phyloP scores from a whole-genome alignment of 352 stramenopile species.

The Albugo laibachii region DNA sequence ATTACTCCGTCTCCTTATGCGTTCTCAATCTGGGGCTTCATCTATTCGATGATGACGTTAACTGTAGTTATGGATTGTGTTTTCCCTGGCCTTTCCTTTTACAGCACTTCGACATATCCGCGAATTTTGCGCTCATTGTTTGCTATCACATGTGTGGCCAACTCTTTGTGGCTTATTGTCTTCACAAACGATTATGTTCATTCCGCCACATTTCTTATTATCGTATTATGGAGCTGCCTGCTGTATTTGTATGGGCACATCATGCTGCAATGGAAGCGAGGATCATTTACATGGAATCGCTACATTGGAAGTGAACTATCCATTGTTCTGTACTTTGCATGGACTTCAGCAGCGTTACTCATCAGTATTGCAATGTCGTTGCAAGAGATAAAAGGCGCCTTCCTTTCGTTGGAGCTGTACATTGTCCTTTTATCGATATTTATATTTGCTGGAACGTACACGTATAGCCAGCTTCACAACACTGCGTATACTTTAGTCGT shows the following conservation, averaged over 20 bases:
- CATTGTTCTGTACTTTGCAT: conserved; percentile 50
- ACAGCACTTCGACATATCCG: conserved; percentile 22
- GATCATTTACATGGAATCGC: conserved; percentile 17
- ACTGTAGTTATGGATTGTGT: conserved; percentile 46
- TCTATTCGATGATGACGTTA: conserved; percentile 48
- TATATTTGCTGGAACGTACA: conserved; percentile 22
- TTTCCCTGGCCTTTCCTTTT: conserved; percentile 35
- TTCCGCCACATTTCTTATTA: conserved; percentile 23
- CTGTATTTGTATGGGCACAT: conserved; percentile 36
- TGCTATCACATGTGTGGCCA: conserved; percentile 33
- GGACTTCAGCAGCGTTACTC: conserved; percentile 41
- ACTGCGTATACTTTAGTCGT: conserved; percentile 35
- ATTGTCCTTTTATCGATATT: conserved; percentile 33
- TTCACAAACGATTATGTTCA: conserved; percentile 52
- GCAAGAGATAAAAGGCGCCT: conserved; percentile 25
- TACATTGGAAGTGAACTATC: conserved; percentile 39
- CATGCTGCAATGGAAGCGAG: conserved; percentile 16
- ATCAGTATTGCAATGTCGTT: conserved; percentile 44
- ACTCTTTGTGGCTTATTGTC: conserved; percentile 47
- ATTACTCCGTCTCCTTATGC: conserved; percentile 53
- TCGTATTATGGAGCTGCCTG: conserved; percentile 40
- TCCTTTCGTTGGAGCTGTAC: conserved; percentile 32
- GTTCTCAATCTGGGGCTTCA: conserved; percentile 67
- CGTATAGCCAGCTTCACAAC: conserved; percentile 10
- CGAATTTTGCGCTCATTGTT: conserved; percentile 34